These are phyloP conservation scores for Pestalotiopsis sp. DNA, from an alignment of 2,329 filamentous ascomycete genomes.

Conservation along the genomic window DNA sequence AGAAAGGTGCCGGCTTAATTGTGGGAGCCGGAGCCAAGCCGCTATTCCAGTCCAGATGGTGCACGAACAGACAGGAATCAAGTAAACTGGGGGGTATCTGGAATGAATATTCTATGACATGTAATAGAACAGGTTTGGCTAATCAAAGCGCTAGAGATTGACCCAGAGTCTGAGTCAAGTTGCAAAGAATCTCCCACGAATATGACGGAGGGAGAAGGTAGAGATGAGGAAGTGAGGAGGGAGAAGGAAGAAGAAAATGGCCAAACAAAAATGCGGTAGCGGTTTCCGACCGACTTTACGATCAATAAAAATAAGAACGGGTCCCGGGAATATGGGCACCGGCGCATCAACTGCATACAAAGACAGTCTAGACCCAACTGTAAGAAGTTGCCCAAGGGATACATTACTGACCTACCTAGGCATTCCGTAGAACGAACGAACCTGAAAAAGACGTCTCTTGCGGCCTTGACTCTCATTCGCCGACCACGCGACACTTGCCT, in stretches of 20 bases:
- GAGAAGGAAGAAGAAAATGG: not conserved
- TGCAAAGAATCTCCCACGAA: conserved; percentile 13
- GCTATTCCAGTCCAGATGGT: not conserved
- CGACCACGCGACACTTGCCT: not conserved
- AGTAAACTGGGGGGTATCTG: not conserved
- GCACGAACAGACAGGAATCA: not conserved
- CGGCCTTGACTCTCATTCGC: not conserved
- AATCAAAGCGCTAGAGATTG: not conserved
- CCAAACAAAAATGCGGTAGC: not conserved
- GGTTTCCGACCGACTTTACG: not conserved
- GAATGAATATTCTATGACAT: not conserved
- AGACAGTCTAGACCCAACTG: conserved; percentile 1
- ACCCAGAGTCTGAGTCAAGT: not conserved
- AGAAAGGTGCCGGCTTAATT: not conserved
- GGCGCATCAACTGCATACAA: conserved; percentile 7
- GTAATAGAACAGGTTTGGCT: not conserved
- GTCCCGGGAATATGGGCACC: not conserved
- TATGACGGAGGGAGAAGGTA: not conserved
- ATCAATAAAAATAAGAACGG: not conserved
- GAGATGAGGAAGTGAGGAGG: not conserved
- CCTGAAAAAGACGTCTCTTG: not conserved
- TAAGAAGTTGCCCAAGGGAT: not conserved
- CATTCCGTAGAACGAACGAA: not conserved
- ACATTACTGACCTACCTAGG: too few relatives aligned
- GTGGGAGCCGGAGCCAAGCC: not conserved